A percentile compares a stretch with the other conserved stretches of the same genome.
Evolutionary conservation across 2,329 filamentous ascomycete species (phyloP).

Genomic region (Colletotrichum shisoi): DNA sequence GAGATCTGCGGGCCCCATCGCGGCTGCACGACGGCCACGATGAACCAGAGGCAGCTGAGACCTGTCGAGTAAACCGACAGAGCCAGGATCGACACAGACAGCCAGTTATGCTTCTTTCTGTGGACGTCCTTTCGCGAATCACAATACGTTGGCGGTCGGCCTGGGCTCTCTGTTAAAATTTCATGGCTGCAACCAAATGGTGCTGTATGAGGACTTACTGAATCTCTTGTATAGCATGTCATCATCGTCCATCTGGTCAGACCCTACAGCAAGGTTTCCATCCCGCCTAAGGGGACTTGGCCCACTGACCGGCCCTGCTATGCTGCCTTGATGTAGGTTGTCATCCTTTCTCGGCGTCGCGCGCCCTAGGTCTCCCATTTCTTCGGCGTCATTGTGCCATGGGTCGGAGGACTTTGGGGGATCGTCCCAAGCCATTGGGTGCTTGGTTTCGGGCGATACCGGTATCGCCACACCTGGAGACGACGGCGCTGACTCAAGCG

Average conservation of each 20-base stretch:
- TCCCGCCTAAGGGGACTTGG: neutral
- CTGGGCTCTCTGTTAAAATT: constrained; percentile 20
- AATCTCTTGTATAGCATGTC: constrained; percentile 46
- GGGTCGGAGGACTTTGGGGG: constrained; percentile 22
- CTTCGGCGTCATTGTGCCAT: constrained; percentile 17
- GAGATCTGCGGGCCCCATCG: constrained; percentile 68
- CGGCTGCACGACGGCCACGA: constrained; percentile 68
- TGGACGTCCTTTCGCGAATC: constrained; percentile 47
- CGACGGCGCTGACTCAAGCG: constrained; percentile 12
- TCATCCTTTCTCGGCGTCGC: constrained; percentile 12
- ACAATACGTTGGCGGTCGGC: constrained; percentile 48
- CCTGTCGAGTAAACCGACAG: constrained; percentile 69
- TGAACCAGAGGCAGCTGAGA: constrained; percentile 71
- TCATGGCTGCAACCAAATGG: neutral
- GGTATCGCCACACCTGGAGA: neutral
- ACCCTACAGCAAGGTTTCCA: constrained; percentile 2
- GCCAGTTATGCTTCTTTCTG: constrained; percentile 53
- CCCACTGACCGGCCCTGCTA: neutral
- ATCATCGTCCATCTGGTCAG: constrained; percentile 42
- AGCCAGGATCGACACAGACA: constrained; percentile 56
- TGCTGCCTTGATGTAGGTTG: constrained; percentile 2
- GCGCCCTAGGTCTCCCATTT: constrained; percentile 23
- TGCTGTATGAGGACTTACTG: constrained; percentile 39
- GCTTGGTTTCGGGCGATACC: neutral
- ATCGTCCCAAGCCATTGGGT: constrained; percentile 33